phyloP scores from a whole-genome alignment of 2,329 filamentous ascomycete species.

The Gaeumannomyces sp. region DNA sequence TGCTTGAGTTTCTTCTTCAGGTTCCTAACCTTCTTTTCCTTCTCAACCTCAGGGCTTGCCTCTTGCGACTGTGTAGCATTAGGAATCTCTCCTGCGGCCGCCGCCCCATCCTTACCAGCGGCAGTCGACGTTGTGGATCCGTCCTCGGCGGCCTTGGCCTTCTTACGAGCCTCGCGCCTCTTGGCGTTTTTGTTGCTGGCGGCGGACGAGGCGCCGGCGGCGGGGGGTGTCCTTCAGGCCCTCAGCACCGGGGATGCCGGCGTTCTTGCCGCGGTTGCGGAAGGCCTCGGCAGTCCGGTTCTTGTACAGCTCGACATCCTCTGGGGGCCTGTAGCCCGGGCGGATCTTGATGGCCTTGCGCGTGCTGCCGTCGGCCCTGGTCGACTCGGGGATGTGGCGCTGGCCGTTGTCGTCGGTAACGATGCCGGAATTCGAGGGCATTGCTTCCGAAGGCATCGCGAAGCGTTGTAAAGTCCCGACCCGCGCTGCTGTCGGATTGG shows the following conservation, averaged over 20 bases:
- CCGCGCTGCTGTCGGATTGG: not conserved
- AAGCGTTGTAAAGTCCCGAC: not conserved
- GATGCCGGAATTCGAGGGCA: conserved; percentile 62
- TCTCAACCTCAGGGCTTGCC: conserved; percentile 66
- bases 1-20: conserved; percentile 93
- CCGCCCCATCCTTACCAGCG: conserved; percentile 20
- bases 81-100: conserved; percentile 19
- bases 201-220: conserved; percentile 24
- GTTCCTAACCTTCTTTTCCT: conserved; percentile 87
- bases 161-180: conserved; percentile 59
- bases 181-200: conserved; percentile 82
- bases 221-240: conserved; percentile 39
- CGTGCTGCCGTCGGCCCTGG: conserved; percentile 81
- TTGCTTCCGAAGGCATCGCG: not conserved
- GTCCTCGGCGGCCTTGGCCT: conserved; percentile 66
- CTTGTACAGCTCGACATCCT: conserved; percentile 95
- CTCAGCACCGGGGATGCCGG: conserved; percentile 68
- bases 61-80: conserved; percentile 30
- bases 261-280: conserved; percentile 60
- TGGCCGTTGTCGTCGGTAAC: conserved; percentile 75
- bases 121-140: conserved; percentile 34
- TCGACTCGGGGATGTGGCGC: conserved; percentile 82
- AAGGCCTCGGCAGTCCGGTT: conserved; percentile 83
- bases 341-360: conserved; percentile 90
- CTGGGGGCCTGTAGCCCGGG: conserved; percentile 87